phyloP scores from a whole-genome alignment of 768 basidiomycete genomes.

The Tremella yokohamensis region DNA sequence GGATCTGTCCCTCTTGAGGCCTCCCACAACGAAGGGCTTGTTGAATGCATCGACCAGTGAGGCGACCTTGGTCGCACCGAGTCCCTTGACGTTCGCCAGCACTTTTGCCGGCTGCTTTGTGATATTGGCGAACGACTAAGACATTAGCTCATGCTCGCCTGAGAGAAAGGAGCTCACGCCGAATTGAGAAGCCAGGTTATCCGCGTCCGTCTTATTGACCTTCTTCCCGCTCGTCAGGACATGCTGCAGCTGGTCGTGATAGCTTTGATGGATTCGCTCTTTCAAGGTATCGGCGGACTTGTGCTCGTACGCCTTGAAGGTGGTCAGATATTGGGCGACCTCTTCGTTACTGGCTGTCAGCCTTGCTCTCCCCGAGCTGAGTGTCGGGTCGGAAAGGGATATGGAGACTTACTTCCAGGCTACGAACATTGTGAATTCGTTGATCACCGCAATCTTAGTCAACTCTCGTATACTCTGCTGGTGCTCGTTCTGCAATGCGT shows the following conservation, averaged over 20 bases:
- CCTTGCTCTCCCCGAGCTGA: too few relatives aligned
- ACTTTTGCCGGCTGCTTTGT: conserved; percentile 68
- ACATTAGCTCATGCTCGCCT: not conserved
- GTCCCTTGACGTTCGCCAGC: conserved; percentile 79
- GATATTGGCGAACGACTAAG: conserved; percentile 80
- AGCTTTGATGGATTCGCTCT: conserved; percentile 83
- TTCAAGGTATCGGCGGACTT: conserved; percentile 90
- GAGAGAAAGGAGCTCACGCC: conserved; percentile 63
- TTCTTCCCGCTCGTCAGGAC: conserved; percentile 83
- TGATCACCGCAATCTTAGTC: conserved; percentile 86
- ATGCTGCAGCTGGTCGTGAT: conserved; percentile 71
- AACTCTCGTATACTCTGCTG: conserved; percentile 86
- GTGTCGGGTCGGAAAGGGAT: too few relatives aligned
- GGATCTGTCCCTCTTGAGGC: conserved; percentile 15
- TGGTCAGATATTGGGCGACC: conserved; percentile 82
- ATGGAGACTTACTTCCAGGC: conserved; percentile 71
- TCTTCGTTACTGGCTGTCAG: conserved; percentile 67
- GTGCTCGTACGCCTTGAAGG: conserved; percentile 90
- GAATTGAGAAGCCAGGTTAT: conserved; percentile 84
- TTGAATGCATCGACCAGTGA: conserved; percentile 87
- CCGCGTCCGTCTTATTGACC: conserved; percentile 96
- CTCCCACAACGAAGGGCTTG: conserved; percentile 63
- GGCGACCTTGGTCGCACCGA: conserved; percentile 89
- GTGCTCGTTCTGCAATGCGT: conserved; percentile 68
- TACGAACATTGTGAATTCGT: conserved; percentile 86